Percentiles rank a stretch among this genome's conserved stretches.
Evolutionary conservation across 805 yeast genomes (phyloP).

Genomic region (Myxozyma nipponensis): DNA sequence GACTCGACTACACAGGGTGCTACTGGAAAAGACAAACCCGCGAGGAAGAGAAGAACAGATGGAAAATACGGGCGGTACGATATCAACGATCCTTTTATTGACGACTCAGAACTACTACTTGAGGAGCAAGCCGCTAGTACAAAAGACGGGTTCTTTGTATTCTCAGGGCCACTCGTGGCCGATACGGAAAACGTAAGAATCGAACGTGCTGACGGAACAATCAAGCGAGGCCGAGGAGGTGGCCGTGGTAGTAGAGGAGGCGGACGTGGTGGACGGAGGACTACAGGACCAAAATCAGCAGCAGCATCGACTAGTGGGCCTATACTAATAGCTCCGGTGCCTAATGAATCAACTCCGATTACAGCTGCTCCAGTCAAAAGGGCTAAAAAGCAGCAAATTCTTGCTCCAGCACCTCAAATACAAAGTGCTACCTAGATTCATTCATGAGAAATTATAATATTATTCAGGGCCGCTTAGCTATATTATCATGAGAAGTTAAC

Average conservation of each 20-base stretch:
- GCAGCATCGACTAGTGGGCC: neutral
- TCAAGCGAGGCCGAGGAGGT: conserved; percentile 33
- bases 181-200: conserved; percentile 49
- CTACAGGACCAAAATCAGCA: conserved; percentile 3
- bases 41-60: conserved; percentile 63
- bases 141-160: conserved; percentile 92
- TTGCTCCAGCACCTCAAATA: too few species aligned
- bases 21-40: conserved; percentile 41
- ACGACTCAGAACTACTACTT: conserved; percentile 86
- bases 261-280: conserved; percentile 8
- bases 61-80: conserved; percentile 70
- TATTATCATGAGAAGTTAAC: too few species aligned
- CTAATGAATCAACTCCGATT: conserved; percentile 1
- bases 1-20: conserved; percentile 33
- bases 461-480: too few species aligned
- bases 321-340: conserved; percentile 13
- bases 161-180: conserved; percentile 83
- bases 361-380: conserved; percentile 4
- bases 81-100: conserved; percentile 90
- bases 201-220: conserved; percentile 46
- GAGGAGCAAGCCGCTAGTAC: conserved; percentile 92
- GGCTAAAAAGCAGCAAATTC: neutral
- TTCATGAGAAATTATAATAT: too few species aligned
- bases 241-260: conserved; percentile 16
- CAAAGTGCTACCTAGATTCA: too few species aligned